Conservation (phyloP, 2,329 filamentous ascomycete genomes). For the Davidsoniella virescens region DNA sequence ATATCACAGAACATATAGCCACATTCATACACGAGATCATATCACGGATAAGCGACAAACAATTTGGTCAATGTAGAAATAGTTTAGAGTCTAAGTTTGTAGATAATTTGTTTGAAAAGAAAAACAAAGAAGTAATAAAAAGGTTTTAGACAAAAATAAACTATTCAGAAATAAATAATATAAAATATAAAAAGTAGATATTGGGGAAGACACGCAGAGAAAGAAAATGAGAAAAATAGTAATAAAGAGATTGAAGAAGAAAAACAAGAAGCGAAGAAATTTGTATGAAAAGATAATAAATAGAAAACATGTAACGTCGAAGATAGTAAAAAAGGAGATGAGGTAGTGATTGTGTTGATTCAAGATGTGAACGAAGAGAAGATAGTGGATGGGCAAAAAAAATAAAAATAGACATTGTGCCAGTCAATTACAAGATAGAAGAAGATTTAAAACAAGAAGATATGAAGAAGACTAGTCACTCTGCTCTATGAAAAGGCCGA, state of each 20-base stretch:
- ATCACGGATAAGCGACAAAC: neutral
- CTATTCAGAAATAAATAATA: neutral
- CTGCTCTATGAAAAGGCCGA: slow-evolving; percentile 14
- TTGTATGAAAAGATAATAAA: slow-evolving; percentile 1
- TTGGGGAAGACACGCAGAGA: slow-evolving; percentile 15
- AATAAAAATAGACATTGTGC: neutral
- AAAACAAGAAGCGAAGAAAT: slow-evolving; percentile 10
- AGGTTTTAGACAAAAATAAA: neutral
- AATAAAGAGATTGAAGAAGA: slow-evolving; percentile 1
- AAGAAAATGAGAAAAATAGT: slow-evolving; percentile 19
- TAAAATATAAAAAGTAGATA: neutral
- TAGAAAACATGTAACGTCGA: neutral
- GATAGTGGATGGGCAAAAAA: neutral
- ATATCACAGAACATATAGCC: neutral
- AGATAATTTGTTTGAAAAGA: too few relatives aligned
- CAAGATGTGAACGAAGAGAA: neutral
- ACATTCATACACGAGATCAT: neutral
- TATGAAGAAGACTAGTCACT: slow-evolving; percentile 14
- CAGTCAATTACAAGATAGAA: slow-evolving; percentile 10
- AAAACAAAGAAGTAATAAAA: too few relatives aligned
- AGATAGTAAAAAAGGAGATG: neutral
- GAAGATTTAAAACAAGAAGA: slow-evolving; percentile 11
- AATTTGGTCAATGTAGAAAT: neutral
- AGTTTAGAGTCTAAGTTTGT: too few relatives aligned
- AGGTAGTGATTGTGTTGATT: neutral